phyloP scores from a whole-genome alignment of 495 filamentous ascomycete species.

The Aspergillus cristatus region DNA sequence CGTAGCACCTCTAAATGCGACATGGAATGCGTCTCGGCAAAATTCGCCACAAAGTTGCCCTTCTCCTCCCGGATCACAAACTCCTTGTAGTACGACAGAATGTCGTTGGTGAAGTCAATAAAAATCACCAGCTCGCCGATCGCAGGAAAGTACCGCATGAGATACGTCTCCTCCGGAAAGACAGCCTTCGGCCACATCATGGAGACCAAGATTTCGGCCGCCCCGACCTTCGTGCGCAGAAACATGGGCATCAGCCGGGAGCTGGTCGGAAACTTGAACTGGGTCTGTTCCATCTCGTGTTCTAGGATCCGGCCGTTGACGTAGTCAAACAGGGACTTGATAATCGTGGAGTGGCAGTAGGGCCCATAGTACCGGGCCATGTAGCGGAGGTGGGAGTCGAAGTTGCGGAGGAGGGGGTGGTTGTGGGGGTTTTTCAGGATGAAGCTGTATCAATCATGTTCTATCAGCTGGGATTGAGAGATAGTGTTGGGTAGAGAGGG shows the following conservation, averaged over 20 bases:
- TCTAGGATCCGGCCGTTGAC: constrained; percentile 3
- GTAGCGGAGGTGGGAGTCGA: constrained; percentile 1
- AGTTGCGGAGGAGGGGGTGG: neutral
- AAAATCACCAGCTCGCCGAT: neutral
- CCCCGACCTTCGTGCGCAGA: constrained; percentile 1
- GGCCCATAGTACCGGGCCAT: constrained; percentile 1
- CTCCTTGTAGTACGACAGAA: constrained; percentile 4
- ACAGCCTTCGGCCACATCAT: constrained; percentile 1
- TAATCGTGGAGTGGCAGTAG: constrained; percentile 2
- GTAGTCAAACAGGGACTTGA: constrained; percentile 1
- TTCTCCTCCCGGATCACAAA: constrained; percentile 1
- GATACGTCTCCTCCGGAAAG: neutral
- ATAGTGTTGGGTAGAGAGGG: no score
- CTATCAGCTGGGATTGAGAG: no score
- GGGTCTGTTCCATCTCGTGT: neutral
- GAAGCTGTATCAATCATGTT: neutral
- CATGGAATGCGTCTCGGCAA: neutral
- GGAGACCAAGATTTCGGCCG: neutral
- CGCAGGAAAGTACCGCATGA: constrained; percentile 3
- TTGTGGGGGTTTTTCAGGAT: constrained; percentile 1
- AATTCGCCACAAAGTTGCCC: constrained; percentile 3
- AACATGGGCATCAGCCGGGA: constrained; percentile 3
- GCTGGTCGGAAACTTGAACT: neutral
- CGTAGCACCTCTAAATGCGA: neutral
- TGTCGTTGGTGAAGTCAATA: constrained; percentile 3